phyloP scores from a whole-genome alignment of 2,329 filamentous ascomycete genomes.

The Epichloe amarillans region DNA sequence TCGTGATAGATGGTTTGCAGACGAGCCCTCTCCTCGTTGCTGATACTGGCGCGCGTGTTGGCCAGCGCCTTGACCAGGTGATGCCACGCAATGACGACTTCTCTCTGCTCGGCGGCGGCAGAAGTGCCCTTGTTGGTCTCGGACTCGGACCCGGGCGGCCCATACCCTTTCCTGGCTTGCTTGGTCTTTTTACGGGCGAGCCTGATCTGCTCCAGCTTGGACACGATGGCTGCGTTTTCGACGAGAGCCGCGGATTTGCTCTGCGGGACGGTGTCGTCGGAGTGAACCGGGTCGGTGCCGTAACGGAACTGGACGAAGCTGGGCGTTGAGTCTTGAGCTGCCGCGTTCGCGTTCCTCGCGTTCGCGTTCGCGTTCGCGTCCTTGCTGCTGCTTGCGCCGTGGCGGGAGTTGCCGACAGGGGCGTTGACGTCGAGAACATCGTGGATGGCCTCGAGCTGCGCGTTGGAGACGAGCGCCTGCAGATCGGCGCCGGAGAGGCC shows the following conservation, averaged over 20 bases:
- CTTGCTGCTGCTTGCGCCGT: constrained; percentile 19
- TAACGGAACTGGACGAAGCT: constrained; percentile 79
- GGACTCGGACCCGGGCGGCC: constrained; percentile 9
- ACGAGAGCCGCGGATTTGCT: constrained; percentile 46
- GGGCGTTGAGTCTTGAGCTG: constrained; percentile 20
- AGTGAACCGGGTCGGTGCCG: constrained; percentile 40
- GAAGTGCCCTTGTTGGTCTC: constrained; percentile 10
- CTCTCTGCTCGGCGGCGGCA: constrained; percentile 31
- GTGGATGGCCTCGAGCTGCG: constrained; percentile 93
- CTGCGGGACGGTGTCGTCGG: constrained; percentile 29
- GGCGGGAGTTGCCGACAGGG: constrained; percentile 22
- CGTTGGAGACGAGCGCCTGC: constrained; percentile 90
- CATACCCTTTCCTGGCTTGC: constrained; percentile 17
- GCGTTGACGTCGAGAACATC: constrained; percentile 58
- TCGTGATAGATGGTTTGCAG: constrained; percentile 76
- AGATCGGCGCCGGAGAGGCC: constrained; percentile 92
- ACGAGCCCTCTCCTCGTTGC: constrained; percentile 58
- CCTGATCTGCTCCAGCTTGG: constrained; percentile 74
- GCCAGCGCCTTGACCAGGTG: constrained; percentile 69
- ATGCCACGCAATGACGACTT: constrained; percentile 73
- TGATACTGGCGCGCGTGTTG: constrained; percentile 72
- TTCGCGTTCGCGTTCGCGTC: constrained; percentile 5
- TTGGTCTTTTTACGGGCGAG: constrained; percentile 42
- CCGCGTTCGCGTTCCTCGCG: constrained; percentile 16
- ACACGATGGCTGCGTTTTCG: constrained; percentile 63